These are phyloP conservation scores for Neofusicoccum parvum DNA, from an alignment of 2,329 filamentous ascomycete genomes.

Conservation along the genomic window DNA sequence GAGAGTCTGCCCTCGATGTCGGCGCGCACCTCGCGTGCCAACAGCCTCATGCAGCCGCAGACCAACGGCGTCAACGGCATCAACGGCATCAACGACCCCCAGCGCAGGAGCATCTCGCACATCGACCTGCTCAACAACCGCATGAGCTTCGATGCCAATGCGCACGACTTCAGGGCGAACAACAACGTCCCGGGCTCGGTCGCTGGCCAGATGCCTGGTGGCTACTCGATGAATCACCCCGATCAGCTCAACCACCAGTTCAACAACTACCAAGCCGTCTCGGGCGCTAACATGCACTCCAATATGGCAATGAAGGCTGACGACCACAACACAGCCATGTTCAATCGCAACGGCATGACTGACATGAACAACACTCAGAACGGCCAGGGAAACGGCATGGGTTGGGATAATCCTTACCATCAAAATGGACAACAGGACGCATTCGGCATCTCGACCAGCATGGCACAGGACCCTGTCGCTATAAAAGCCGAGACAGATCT, in stretches of 20 bases:
- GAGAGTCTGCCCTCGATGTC: slow-evolving; percentile 46
- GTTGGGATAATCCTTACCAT: slow-evolving; percentile 50
- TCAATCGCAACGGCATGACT: slow-evolving; percentile 38
- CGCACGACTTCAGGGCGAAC: slow-evolving; percentile 37
- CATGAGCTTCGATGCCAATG: slow-evolving; percentile 24
- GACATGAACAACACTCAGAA: slow-evolving; percentile 39
- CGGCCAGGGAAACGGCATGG: slow-evolving; percentile 41
- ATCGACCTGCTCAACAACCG: slow-evolving; percentile 21
- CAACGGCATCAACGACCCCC: slow-evolving; percentile 33
- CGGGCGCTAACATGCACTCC: slow-evolving; percentile 37
- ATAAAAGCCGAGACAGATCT: slow-evolving; percentile 48
- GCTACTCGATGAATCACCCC: slow-evolving; percentile 24
- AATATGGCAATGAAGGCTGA: slow-evolving; percentile 39
- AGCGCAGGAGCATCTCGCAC: slow-evolving; percentile 30
- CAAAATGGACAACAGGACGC: slow-evolving; percentile 46
- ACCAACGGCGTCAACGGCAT: slow-evolving; percentile 27
- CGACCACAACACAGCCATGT: slow-evolving; percentile 32
- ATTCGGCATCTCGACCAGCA: slow-evolving; percentile 50
- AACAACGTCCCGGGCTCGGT: slow-evolving; percentile 25
- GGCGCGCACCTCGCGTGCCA: slow-evolving; percentile 51
- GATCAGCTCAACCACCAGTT: slow-evolving; percentile 26
- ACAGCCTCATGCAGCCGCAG: slow-evolving; percentile 50
- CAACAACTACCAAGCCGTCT: slow-evolving; percentile 35
- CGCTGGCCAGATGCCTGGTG: slow-evolving; percentile 10
- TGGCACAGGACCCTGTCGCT: slow-evolving; percentile 47